Percentiles rank a stretch among this genome's conserved stretches.
These are phyloP conservation scores for Fusarium liriodendri DNA, from an alignment of 2,329 filamentous ascomycete species.

Conservation along the genomic window DNA sequence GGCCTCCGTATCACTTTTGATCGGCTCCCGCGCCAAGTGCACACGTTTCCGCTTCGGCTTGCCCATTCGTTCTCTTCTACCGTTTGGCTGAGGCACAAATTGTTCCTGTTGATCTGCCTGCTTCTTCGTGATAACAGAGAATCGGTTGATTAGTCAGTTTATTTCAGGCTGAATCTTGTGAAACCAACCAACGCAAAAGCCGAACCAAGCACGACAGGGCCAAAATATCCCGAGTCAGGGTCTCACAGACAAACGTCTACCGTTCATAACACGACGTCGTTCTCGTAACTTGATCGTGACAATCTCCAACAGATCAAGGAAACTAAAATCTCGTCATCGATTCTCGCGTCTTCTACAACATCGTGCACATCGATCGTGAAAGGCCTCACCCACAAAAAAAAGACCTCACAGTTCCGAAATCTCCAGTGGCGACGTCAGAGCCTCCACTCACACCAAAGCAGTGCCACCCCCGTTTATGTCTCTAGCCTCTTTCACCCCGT, in stretches of 20 bases:
- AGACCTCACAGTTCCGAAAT: background rate
- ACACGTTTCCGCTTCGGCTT: background rate
- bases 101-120: conserved; percentile 2
- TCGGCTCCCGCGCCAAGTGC: conserved; percentile 35
- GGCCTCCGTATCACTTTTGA: background rate
- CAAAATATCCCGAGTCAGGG: conserved; percentile 1
- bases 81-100: background rate
- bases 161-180: conserved; percentile 27
- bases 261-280: conserved; percentile 14
- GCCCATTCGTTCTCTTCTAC: background rate
- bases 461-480: background rate
- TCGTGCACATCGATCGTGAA: conserved; percentile 21
- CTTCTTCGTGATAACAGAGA: background rate
- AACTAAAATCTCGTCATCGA: conserved; percentile 25
- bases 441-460: conserved; percentile 27
- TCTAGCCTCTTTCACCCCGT: background rate
- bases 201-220: background rate
- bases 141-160: background rate
- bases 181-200: background rate
- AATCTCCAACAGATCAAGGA: conserved; percentile 11
- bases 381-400: conserved; percentile 21
- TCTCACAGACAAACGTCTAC: conserved; percentile 10
- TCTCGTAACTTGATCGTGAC: conserved; percentile 9
- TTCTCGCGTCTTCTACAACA: background rate
- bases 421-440: conserved; percentile 31